phyloP scores from a whole-genome alignment of 805 yeast genomes.

The Lipomyces yamadae region DNA sequence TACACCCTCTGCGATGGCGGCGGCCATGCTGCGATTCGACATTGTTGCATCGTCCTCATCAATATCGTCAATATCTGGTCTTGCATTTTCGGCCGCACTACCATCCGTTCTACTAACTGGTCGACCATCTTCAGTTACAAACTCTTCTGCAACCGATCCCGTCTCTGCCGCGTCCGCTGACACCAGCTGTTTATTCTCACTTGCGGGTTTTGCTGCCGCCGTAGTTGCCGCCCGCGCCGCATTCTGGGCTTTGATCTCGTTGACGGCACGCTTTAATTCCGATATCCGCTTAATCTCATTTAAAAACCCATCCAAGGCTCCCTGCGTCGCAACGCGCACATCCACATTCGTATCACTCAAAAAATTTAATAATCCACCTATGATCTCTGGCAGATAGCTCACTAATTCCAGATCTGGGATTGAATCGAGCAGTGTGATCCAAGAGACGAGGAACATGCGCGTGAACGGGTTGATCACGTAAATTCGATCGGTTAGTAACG shows the following conservation, averaged over 20 bases:
- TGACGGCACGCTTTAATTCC: conserved; percentile 57
- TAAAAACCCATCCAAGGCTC: conserved; percentile 71
- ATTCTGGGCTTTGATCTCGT: conserved; percentile 16
- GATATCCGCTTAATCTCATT: conserved; percentile 81
- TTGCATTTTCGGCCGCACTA: background rate
- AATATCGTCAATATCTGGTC: conserved; percentile 3
- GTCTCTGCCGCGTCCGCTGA: conserved; percentile 41
- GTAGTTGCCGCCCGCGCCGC: conserved; percentile 12
- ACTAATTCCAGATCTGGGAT: conserved; percentile 90
- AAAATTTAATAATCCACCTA: conserved; percentile 81
- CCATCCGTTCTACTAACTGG: background rate
- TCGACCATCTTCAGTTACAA: conserved; percentile 14
- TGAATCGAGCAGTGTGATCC: conserved; percentile 91
- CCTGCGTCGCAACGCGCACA: conserved; percentile 82
- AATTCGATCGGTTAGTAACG: conserved; percentile 87
- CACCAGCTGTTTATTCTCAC: conserved; percentile 39
- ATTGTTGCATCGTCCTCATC: conserved; percentile 12
- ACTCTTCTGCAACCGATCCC: conserved; percentile 23
- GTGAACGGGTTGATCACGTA: conserved; percentile 92
- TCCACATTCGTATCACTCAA: conserved; percentile 84
- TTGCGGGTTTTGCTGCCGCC: background rate
- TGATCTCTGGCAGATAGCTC: conserved; percentile 83
- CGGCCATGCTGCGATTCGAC: conserved; percentile 15
- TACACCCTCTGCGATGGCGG: conserved; percentile 53
- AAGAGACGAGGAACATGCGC: conserved; percentile 85